Percentiles rank a stretch among this genome's conserved stretches.
These are phyloP conservation scores for Plasmodiophora brassicae DNA, from an alignment of 208 protist species.

Conservation along the genomic window DNA sequence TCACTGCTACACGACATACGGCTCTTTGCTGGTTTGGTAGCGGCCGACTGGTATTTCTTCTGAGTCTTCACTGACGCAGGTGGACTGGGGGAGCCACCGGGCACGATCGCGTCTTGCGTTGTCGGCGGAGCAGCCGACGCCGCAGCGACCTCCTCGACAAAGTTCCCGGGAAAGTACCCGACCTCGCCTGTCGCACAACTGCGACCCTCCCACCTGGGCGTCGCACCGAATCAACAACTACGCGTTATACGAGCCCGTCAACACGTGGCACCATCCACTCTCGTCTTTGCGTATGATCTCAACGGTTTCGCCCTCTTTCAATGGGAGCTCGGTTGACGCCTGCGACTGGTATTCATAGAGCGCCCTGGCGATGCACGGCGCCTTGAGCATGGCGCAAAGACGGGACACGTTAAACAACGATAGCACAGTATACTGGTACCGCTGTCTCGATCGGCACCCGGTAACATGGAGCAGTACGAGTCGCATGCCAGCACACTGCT, in stretches of 20 bases:
- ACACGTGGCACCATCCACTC: not conserved
- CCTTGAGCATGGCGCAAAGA: no score
- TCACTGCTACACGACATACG: no score
- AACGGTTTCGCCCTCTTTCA: not conserved
- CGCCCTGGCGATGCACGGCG: not conserved
- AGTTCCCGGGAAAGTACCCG: constrained; percentile 17
- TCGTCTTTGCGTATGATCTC: not conserved
- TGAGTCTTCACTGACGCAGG: no score
- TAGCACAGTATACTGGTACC: no score
- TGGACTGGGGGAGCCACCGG: no score
- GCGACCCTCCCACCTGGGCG: not conserved
- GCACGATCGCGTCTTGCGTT: no score
- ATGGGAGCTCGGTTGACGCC: not conserved
- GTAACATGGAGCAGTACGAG: no score
- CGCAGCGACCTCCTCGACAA: not conserved
- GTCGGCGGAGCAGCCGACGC: not conserved
- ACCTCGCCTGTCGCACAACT: not conserved
- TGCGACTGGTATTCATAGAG: not conserved
- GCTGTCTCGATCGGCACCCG: no score
- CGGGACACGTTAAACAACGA: no score
- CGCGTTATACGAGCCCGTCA: not conserved
- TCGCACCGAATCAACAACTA: not conserved
- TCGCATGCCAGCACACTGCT: no score
- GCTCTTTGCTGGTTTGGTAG: no score
- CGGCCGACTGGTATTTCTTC: no score